A percentile compares a stretch with the other conserved stretches of the same genome.
phyloP scores from a whole-genome alignment of 169 alveolate species.

The Cryptosporidium parvum region DNA sequence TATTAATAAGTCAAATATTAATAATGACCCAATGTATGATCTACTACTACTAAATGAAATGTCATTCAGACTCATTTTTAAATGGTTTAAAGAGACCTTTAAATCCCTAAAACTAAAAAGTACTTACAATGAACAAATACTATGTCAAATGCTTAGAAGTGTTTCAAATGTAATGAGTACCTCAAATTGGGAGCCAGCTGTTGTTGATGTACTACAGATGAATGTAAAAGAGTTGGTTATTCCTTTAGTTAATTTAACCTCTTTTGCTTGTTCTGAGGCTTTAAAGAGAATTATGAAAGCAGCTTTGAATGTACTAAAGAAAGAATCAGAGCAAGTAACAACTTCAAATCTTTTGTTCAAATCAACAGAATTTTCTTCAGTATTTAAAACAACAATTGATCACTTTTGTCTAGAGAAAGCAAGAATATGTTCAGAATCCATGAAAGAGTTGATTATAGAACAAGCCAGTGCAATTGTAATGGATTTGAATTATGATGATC shows the following conservation, averaged over 20 bases:
- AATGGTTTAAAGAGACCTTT: no score
- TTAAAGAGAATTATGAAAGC: constrained; percentile 86
- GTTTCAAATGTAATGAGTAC: constrained; percentile 88
- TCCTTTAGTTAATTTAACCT: constrained; percentile 82
- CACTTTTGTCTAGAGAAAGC: constrained; percentile 88
- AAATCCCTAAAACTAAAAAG: background rate
- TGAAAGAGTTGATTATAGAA: constrained; percentile 88
- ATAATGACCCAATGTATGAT: no score
- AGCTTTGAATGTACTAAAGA: constrained; percentile 83
- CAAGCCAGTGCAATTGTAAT: constrained; percentile 87
- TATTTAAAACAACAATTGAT: constrained; percentile 83
- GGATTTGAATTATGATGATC: constrained; percentile 79
- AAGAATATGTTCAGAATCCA: constrained; percentile 84
- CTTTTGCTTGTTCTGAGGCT: constrained; percentile 88
- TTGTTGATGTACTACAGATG: constrained; percentile 88
- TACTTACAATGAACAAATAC: background rate
- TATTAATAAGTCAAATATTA: no score
- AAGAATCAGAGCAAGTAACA: constrained; percentile 80
- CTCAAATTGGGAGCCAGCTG: constrained; percentile 90
- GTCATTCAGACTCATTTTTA: no score
- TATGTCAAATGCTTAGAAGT: constrained; percentile 87
- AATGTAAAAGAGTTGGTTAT: constrained; percentile 86
- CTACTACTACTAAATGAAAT: no score
- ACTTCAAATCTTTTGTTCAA: constrained; percentile 81
- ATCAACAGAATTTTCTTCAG: constrained; percentile 81